phyloP scores from a whole-genome alignment of 345 rosid genomes.

The Rhodamnia argentea region DNA sequence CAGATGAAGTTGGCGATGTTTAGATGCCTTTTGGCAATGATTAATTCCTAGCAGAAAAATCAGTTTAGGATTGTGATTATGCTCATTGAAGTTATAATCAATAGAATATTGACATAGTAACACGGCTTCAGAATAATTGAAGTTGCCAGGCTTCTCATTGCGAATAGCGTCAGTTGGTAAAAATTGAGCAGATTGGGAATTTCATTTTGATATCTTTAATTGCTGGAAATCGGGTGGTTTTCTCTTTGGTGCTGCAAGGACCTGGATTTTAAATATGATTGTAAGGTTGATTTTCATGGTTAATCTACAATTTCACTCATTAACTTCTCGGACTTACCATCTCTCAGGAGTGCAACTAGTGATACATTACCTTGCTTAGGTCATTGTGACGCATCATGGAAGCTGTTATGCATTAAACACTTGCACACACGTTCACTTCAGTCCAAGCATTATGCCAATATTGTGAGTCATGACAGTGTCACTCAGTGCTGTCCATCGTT shows the following conservation, averaged over 20 bases:
- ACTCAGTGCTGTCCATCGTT: slow-evolving; percentile 20
- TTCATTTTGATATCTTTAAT: not conserved
- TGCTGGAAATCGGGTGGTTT: not conserved
- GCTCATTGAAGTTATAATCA: not conserved
- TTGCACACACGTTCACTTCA: not conserved
- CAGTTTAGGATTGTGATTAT: not conserved
- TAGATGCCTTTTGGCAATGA: not conserved
- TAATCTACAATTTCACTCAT: not conserved
- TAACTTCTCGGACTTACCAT: not conserved
- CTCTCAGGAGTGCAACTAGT: not conserved
- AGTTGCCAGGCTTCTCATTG: not conserved
- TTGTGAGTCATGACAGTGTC: slow-evolving; percentile 39
- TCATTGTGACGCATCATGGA: not conserved
- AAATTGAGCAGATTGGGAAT: not conserved
- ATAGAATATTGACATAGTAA: not conserved
- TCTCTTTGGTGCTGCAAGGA: not conserved
- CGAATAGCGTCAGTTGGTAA: not conserved
- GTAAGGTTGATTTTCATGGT: not conserved
- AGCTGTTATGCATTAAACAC: not conserved
- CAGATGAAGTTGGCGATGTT: not conserved
- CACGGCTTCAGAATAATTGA: not conserved
- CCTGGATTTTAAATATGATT: not conserved
- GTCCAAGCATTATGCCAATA: not conserved
- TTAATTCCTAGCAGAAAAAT: not conserved
- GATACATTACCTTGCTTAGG: not conserved